These are phyloP conservation scores for Penicillium glabrum DNA, from an alignment of 2,329 filamentous ascomycete genomes.

Conservation along the genomic window DNA sequence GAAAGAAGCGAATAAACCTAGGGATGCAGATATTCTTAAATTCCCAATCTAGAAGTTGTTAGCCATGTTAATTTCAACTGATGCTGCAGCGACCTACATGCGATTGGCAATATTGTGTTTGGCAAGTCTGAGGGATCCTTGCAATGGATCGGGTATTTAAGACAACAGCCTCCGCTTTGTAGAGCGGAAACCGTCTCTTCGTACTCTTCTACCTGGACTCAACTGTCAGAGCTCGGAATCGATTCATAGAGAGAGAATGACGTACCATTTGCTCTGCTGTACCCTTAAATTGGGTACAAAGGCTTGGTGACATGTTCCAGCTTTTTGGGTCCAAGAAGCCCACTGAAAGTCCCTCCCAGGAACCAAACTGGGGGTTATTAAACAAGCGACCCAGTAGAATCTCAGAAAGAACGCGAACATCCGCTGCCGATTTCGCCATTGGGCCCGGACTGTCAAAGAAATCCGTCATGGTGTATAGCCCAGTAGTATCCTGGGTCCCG, in stretches of 20 bases:
- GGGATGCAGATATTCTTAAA: neutral
- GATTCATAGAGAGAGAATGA: neutral
- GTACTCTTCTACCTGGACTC: neutral
- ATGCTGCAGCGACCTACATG: neutral
- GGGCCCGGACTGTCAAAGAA: neutral
- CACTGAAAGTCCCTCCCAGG: neutral
- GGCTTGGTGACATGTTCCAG: neutral
- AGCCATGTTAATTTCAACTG: neutral
- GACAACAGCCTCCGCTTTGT: neutral
- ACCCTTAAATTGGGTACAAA: neutral
- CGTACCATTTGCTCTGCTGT: neutral
- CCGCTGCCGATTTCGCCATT: slow-evolving; percentile 1
- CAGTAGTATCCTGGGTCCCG: neutral
- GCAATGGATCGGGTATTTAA: neutral
- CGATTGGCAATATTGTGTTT: neutral
- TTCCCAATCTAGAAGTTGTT: neutral
- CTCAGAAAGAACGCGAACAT: neutral
- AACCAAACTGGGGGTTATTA: rapidly evolving
- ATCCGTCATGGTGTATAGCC: neutral
- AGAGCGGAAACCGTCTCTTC: neutral
- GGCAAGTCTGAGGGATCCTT: neutral
- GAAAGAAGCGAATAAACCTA: neutral
- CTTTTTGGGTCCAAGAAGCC: neutral
- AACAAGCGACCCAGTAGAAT: neutral
- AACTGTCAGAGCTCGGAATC: neutral